These are phyloP conservation scores for Diplotaxis tenuifolia DNA, from an alignment of 345 rosid species.

Conservation along the genomic window DNA sequence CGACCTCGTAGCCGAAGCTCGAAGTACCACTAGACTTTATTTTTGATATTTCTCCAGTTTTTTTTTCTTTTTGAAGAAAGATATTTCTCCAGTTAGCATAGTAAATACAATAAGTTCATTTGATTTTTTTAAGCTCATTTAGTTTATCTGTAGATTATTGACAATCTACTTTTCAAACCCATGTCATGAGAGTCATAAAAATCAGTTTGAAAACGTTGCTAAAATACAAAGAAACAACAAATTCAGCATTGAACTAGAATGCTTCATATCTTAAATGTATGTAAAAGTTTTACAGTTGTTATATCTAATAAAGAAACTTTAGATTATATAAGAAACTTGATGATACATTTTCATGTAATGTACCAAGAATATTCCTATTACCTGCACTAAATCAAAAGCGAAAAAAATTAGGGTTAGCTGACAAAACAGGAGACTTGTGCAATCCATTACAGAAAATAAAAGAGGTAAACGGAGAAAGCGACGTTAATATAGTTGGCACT, in stretches of 20 bases:
- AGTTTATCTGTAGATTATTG: background rate
- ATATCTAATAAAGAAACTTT: background rate
- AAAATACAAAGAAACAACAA: background rate
- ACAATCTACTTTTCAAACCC: background rate
- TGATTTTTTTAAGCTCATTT: background rate
- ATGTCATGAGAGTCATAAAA: background rate
- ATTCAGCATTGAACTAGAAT: conserved; percentile 1
- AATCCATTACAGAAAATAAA: conserved; percentile 16
- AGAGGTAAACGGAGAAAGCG: background rate
- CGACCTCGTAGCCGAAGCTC: too few relatives aligned
- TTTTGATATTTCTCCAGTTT: background rate
- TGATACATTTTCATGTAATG: background rate
- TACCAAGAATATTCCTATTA: conserved; percentile 13
- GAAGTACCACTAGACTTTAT: too few relatives aligned
- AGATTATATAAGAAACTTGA: background rate
- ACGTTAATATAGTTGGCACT: background rate
- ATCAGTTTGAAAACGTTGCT: background rate
- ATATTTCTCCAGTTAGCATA: too few relatives aligned
- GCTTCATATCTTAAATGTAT: background rate
- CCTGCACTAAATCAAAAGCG: background rate
- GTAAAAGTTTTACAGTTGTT: background rate
- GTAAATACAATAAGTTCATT: background rate
- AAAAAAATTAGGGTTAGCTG: background rate
- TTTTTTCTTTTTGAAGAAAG: too few relatives aligned
- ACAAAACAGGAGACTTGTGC: conserved; percentile 28